Percentiles rank a stretch among this genome's conserved stretches.
phyloP scores from a whole-genome alignment of 2,329 filamentous ascomycete genomes.

The Corynespora cassiicola region DNA sequence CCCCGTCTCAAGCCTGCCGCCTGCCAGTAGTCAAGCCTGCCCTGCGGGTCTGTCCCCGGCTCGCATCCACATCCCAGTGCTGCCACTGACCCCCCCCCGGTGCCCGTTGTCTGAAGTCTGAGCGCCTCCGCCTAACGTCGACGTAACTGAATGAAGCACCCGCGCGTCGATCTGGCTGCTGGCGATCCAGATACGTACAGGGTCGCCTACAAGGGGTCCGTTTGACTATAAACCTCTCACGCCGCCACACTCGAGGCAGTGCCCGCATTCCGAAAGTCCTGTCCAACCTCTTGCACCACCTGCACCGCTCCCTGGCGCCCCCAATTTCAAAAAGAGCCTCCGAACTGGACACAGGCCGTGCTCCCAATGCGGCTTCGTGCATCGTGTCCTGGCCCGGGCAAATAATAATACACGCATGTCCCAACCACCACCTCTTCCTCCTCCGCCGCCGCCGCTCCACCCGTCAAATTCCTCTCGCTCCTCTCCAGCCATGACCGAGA shows the following conservation, averaged over 20 bases:
- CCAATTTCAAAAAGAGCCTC: constrained; percentile 41
- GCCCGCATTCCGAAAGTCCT: constrained; percentile 47
- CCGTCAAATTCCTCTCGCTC: constrained; percentile 43
- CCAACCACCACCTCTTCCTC: constrained; percentile 47
- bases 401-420: constrained; percentile 53
- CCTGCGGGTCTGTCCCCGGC: constrained; percentile 33
- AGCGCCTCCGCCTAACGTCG: constrained; percentile 44
- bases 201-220: constrained; percentile 34
- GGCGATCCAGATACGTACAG: constrained; percentile 48
- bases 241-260: constrained; percentile 47
- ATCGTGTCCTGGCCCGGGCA: constrained; percentile 47
- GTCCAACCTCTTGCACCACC: constrained; percentile 44
- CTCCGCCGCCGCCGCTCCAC: constrained; percentile 51
- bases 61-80: constrained; percentile 19
- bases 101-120: constrained; percentile 38
- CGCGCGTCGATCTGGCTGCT: constrained; percentile 43
- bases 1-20: constrained; percentile 41
- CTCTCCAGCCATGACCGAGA: constrained; percentile 53
- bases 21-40: constrained; percentile 36
- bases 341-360: constrained; percentile 41
- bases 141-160: constrained; percentile 42
- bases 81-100: constrained; percentile 38
- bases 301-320: constrained; percentile 45
- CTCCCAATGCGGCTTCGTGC: constrained; percentile 50
- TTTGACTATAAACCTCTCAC: constrained; percentile 45